A percentile compares a stretch with the other conserved stretches of the same genome.
Evolutionary conservation across 2,329 filamentous ascomycete species (phyloP).

Genomic region (Cryphonectria carpinicola): DNA sequence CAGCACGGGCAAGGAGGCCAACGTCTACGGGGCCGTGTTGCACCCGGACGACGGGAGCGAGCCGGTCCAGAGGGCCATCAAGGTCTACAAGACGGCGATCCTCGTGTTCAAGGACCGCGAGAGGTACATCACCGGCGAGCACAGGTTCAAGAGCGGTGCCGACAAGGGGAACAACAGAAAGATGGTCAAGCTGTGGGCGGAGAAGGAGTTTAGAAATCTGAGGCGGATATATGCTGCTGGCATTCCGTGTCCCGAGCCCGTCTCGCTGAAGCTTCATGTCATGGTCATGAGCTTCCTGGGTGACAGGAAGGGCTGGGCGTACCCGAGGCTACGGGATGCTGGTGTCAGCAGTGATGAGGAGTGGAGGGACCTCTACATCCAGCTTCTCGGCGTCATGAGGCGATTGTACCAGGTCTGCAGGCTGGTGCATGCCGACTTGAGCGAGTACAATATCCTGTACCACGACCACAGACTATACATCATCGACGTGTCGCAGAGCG

Average conservation of each 20-base stretch:
- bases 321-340: slow-evolving; percentile 88
- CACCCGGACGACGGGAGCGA: slow-evolving; percentile 57
- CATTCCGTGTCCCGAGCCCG: slow-evolving; percentile 87
- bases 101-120: slow-evolving; percentile 97
- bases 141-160: slow-evolving; percentile 86
- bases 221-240: slow-evolving; percentile 80
- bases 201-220: slow-evolving; percentile 97
- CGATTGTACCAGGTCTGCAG: slow-evolving; percentile 90
- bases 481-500: slow-evolving; percentile 96
- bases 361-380: slow-evolving; percentile 80
- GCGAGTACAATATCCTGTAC: slow-evolving; percentile 97
- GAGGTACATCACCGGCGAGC: slow-evolving; percentile 93
- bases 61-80: slow-evolving; percentile 81
- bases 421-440: slow-evolving; percentile 93
- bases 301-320: slow-evolving; percentile 82
- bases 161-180: slow-evolving; percentile 94
- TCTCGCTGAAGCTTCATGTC: slow-evolving; percentile 90
- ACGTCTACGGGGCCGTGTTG: slow-evolving; percentile 89
- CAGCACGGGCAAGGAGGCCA: slow-evolving; percentile 96
- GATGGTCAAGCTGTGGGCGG: slow-evolving; percentile 98
- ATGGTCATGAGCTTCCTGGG: slow-evolving; percentile 94
- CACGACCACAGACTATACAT: slow-evolving; percentile 82
- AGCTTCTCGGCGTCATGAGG: slow-evolving; percentile 87
- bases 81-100: slow-evolving; percentile 98
- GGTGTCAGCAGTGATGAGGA: slow-evolving; percentile 70